Evolutionary conservation across 2,329 filamentous ascomycete species (phyloP).

Genomic region (Colletotrichum graminicola): DNA sequence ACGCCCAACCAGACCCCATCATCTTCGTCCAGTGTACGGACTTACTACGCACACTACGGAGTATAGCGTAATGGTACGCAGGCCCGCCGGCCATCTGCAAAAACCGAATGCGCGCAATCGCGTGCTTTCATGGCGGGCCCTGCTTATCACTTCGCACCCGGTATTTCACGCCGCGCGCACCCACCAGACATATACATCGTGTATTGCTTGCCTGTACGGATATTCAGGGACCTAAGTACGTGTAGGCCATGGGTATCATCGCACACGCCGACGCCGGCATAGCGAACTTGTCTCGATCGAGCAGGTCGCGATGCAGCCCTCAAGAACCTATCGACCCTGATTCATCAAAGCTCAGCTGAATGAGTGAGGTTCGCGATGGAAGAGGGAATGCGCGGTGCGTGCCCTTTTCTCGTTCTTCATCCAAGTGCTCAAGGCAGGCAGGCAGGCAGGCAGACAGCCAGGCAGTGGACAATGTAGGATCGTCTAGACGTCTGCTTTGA

Average conservation of each 20-base stretch:
- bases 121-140: constrained; percentile 34
- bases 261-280: constrained; percentile 4
- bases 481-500: background rate
- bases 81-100: constrained; percentile 13
- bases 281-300: constrained; percentile 27
- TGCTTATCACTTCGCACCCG: constrained; percentile 10
- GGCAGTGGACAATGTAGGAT: constrained; percentile 5
- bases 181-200: background rate
- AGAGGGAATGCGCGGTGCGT: constrained; percentile 6
- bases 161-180: background rate
- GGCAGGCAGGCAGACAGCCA: no score
- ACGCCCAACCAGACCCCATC: constrained; percentile 32
- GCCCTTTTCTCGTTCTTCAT: constrained; percentile 7
- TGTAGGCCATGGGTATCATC: background rate
- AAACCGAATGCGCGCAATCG: constrained; percentile 24
- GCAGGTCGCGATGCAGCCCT: constrained; percentile 23
- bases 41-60: no score
- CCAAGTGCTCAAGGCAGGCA: no score
- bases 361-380: constrained; percentile 15
- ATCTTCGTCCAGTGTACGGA: background rate
- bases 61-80: background rate
- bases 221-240: background rate
- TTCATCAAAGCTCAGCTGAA: constrained; percentile 29
- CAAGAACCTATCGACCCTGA: constrained; percentile 25
- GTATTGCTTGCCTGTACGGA: background rate